Conservation (phyloP, 1,284 basidiomycete genomes). For the Chondrostereum purpureum region DNA sequence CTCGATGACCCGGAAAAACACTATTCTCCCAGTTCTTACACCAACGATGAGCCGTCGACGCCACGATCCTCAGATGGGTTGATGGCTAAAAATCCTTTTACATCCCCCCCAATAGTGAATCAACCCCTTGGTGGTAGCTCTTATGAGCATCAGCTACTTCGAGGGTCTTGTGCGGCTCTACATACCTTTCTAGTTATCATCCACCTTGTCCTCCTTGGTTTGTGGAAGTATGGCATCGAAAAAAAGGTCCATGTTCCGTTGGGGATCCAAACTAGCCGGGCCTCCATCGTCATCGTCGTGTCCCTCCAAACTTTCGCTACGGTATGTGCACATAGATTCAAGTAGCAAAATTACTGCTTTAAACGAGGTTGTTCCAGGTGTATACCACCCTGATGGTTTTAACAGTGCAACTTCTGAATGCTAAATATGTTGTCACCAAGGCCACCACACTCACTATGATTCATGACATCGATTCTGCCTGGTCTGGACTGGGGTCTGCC, state of each 20-base stretch:
- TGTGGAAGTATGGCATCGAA: neutral
- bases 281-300: neutral
- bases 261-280: neutral
- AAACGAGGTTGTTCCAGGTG: too few relatives aligned
- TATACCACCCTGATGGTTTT: neutral
- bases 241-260: neutral
- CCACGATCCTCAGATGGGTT: too few relatives aligned
- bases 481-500: constrained; percentile 1
- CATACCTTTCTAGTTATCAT: neutral
- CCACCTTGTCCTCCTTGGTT: neutral
- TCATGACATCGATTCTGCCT: neutral
- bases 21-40: too few relatives aligned
- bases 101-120: too few relatives aligned
- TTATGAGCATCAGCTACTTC: too few relatives aligned
- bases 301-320: neutral
- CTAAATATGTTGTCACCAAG: neutral
- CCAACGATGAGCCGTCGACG: too few relatives aligned
- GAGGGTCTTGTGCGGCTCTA: neutral
- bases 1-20: too few relatives aligned
- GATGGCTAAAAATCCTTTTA: too few relatives aligned
- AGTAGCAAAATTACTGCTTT: too few relatives aligned
- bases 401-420: neutral
- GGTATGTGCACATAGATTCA: neutral
- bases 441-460: neutral
- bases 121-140: too few relatives aligned